Conservation (phyloP, 2,329 filamentous ascomycete species). For the Rutstroemia sydowiana region DNA sequence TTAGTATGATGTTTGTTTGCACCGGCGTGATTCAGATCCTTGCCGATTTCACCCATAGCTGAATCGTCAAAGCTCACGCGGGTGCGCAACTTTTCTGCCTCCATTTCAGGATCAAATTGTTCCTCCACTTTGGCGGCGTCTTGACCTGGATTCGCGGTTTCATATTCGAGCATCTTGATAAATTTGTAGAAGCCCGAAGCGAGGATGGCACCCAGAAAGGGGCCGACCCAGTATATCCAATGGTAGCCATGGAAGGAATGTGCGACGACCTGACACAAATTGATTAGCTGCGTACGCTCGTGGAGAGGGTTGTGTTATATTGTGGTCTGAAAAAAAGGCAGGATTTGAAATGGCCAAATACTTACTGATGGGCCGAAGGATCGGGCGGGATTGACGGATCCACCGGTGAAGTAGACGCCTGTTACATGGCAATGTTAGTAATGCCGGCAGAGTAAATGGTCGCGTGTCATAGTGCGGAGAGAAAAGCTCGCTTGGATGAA, state of each 20-base stretch:
- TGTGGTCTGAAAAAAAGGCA: neutral
- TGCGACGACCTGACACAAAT: slow-evolving; percentile 41
- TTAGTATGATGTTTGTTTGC: neutral
- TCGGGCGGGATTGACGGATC: neutral
- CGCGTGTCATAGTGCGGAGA: slow-evolving; percentile 41
- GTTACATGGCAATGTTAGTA: neutral
- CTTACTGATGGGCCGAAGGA: neutral
- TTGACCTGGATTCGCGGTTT: slow-evolving; percentile 35
- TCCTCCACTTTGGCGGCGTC: slow-evolving; percentile 8
- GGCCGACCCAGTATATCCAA: slow-evolving; percentile 46
- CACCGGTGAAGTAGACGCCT: neutral
- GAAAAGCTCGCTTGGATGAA: slow-evolving; percentile 24
- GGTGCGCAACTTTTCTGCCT: neutral
- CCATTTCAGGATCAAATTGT: neutral
- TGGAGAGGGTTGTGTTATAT: neutral
- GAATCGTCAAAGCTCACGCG: neutral
- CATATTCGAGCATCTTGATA: slow-evolving; percentile 44
- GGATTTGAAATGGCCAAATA: too few species aligned
- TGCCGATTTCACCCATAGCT: neutral
- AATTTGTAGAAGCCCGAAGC: slow-evolving; percentile 43
- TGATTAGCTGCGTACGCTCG: slow-evolving; percentile 40
- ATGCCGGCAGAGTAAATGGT: neutral
- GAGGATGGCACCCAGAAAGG: slow-evolving; percentile 41
- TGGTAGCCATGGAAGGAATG: slow-evolving; percentile 39
- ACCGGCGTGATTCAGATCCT: neutral